Percentiles rank a stretch among this genome's conserved stretches.
These are phyloP conservation scores for Ramalina peruviana DNA, from an alignment of 495 filamentous ascomycete species.

Conservation along the genomic window DNA sequence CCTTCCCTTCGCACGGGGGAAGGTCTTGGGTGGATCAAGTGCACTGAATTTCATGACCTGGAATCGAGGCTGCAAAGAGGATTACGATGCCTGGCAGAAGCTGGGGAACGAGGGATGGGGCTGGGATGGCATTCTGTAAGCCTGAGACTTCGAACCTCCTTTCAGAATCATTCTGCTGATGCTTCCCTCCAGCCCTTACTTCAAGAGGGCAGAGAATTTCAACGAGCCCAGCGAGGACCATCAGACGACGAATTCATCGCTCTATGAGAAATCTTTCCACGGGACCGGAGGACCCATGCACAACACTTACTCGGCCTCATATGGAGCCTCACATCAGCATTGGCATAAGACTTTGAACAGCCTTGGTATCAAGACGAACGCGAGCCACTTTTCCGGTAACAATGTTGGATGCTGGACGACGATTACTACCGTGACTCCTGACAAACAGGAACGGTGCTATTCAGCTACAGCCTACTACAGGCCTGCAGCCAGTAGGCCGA, in stretches of 20 bases:
- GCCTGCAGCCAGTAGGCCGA: slow-evolving; percentile 26
- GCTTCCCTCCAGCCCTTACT: slow-evolving; percentile 24
- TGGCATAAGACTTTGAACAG: slow-evolving; percentile 35
- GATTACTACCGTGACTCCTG: slow-evolving; percentile 24
- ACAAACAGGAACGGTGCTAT: slow-evolving; percentile 34
- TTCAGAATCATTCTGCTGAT: not conserved
- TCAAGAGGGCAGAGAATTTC: slow-evolving; percentile 35
- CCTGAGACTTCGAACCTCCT: slow-evolving; percentile 1
- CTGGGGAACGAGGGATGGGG: slow-evolving; percentile 43
- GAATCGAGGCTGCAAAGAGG: slow-evolving; percentile 37
- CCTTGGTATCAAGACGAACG: slow-evolving; percentile 27
- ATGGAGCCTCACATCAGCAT: slow-evolving; percentile 27
- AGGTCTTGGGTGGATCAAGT: slow-evolving; percentile 30
- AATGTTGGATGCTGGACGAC: slow-evolving; percentile 35
- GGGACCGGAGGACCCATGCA: slow-evolving; percentile 31
- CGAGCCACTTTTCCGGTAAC: slow-evolving; percentile 25
- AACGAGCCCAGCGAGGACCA: slow-evolving; percentile 24
- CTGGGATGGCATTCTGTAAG: slow-evolving; percentile 37
- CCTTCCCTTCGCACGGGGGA: slow-evolving; percentile 25
- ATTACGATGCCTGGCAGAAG: slow-evolving; percentile 44
- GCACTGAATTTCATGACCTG: slow-evolving; percentile 41
- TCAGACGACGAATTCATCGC: slow-evolving; percentile 18
- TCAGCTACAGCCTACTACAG: slow-evolving; percentile 33
- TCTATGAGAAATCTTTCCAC: slow-evolving; percentile 21
- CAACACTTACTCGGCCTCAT: slow-evolving; percentile 29